These are phyloP conservation scores for Suhomyces anneliseae DNA, from an alignment of 1,139 yeast species.

Conservation along the genomic window DNA sequence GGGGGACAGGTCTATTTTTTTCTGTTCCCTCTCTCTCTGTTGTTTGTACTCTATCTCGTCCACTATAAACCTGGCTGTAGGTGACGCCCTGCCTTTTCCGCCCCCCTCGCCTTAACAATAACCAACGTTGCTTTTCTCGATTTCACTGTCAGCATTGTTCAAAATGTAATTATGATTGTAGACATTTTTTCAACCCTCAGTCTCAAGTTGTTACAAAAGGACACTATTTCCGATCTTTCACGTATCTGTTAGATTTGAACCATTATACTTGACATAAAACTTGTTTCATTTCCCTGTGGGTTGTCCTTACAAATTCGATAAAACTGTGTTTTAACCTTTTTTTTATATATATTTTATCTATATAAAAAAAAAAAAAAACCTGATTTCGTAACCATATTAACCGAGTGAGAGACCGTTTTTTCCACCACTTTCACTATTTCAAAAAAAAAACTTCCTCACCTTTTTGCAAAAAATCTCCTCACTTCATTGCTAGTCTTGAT, in stretches of 20 bases:
- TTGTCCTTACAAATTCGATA: background rate
- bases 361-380: background rate
- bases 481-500: no score
- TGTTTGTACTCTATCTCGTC: no score
- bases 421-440: background rate
- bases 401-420: background rate
- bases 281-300: background rate
- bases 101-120: background rate
- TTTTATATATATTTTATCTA: no score
- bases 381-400: background rate
- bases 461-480: no score
- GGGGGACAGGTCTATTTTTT: no score
- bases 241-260: background rate
- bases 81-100: no score
- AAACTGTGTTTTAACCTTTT: no score
- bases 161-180: background rate
- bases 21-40: no score
- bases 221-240: background rate
- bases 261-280: background rate
- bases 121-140: background rate
- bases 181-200: background rate
- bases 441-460: background rate
- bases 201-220: background rate
- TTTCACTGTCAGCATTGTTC: background rate
- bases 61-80: no score